Base-by-base conservation (phyloP, 768 basidiomycete species). In the Antrodiella citrinella region DNA sequence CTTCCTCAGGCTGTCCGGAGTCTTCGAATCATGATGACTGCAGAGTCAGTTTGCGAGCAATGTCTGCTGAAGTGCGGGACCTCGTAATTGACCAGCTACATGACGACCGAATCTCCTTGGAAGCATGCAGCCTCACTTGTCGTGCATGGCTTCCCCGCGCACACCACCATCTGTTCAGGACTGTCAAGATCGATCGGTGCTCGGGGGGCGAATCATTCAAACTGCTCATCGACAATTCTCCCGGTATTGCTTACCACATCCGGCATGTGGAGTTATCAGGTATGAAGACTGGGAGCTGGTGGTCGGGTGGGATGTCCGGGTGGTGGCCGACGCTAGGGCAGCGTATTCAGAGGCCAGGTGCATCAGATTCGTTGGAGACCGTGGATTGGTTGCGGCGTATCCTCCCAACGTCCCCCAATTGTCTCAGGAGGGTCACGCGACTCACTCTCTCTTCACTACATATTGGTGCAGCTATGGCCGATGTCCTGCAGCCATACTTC, bases 51-150 rank as follows among this genome's bases (percentile, higher is more conserved):
- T n/a, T n/a, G 23, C 7, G 30, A 7, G 30, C 15, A 7, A 15
- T 73, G 7, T 71, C 72, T 15, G 54, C 62, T 30, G 65, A 66
- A 50, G 46, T 66, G 38, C 53, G 52, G 35, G 65, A 66, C 50
- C 47, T 44, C 15, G 54, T 66, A 26, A 54, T 66, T n/a, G 61
- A 62, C 57, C 43, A 50, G 24, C 56, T 67, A 10, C 55, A 57
- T 38, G 44, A 50, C 21, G 58, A 67, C 50, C 26, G 15, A 9
- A 38, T 22, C 3, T 42, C 62, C 5, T 51, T 65, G 11, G 47
- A 43, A 4, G 51, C 50, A 2, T 60, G 57, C 48, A 53, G 56
- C 21, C 52, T 62, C 15, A 56, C 60, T 15, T 60, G 59, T 49
- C 59, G 54, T 12, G 44, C 54, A 15, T 65, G 64, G 64, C 62